Percentiles rank a stretch among this genome's conserved stretches.
Evolutionary conservation across 176 grass and related monocot genomes (phyloP).

Genomic region (Eremochloa ophiuroides): DNA sequence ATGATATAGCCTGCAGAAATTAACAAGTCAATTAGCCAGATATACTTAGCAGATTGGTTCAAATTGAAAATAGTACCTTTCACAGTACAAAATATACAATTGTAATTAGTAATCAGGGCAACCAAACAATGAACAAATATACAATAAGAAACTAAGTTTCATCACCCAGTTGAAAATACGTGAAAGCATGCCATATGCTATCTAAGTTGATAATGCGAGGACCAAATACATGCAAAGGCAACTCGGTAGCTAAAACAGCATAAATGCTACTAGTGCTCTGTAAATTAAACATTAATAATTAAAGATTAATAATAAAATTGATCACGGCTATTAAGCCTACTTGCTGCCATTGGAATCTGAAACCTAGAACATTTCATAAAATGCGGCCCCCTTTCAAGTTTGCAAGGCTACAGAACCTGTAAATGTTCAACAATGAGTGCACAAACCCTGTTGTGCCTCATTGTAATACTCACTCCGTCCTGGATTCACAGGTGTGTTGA

Average conservation of each 20-base stretch:
- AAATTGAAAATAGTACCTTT: neutral
- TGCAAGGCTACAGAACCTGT: neutral
- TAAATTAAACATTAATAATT: neutral
- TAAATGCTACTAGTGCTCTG: neutral
- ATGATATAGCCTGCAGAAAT: slow-evolving; percentile 28
- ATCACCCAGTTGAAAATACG: neutral
- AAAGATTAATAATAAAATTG: too few relatives aligned
- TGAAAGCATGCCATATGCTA: neutral
- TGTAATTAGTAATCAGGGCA: neutral
- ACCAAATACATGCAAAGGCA: too few relatives aligned
- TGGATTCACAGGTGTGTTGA: too few relatives aligned
- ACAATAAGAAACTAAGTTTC: neutral
- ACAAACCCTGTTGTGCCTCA: neutral
- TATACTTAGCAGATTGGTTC: neutral
- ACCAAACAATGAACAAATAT: neutral
- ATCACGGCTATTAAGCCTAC: neutral
- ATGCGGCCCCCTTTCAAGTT: neutral
- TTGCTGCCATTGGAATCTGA: too few relatives aligned
- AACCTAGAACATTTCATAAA: too few relatives aligned
- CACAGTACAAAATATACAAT: neutral
- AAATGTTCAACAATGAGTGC: neutral
- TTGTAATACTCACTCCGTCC: too few relatives aligned
- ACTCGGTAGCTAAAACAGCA: neutral
- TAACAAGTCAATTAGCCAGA: neutral
- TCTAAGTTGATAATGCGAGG: neutral